Evolutionary conservation across 2,329 filamentous ascomycete genomes (phyloP), one percentile per base, ranked within the genome.

Genomic region (Annulohypoxylon truncatum): DNA sequence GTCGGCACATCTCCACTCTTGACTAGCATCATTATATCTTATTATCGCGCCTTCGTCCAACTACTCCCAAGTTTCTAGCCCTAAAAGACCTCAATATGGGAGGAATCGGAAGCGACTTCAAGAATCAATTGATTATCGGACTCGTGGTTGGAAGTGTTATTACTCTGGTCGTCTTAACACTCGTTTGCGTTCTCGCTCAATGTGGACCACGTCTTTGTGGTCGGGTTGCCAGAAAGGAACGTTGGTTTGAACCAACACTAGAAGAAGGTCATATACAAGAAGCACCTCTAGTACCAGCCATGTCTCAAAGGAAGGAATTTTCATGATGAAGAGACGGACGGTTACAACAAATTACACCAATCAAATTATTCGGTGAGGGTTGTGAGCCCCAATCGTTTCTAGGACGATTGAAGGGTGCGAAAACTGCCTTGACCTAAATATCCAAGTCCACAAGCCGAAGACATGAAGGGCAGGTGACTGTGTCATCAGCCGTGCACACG

Each of bases 121-220:
- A 24, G 0, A 66, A 33, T 6, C 64, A 73, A 24, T 66, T 75
- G 22, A 15, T 56, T 10, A 58, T 72, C 59, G 71, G 65, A 15
- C 54, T 75, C 38, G 69, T 57, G 0, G 58, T 75, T n/a, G 70
- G 61, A 13, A 62, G 50, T 3, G 66, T 48, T 4, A 62, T 38
- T 7, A 74, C 71, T 1, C 53, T 73, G 10, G 66, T 60, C 1
- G 40, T 66, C 8, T 57, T 72, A 15, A 63, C 68, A 18, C 8
- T 76, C 9, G 44, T 76, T 22, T 76, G 74, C 28, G 51, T 68
- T 20, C 15, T 68, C 7, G 71, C 74, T 18, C 74, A 73, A 42
- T 75, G 64, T 12, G 74, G 71, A 8, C 70, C 73, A 42, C 64
- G 68, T 2, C n/a, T 71, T 52, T 74, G 67, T 26, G 57, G 69